Evolutionary conservation across 2,329 filamentous ascomycete genomes (phyloP), one percentile per base, ranked within the genome.

Genomic region (Pseudogymnoascus sp.): DNA sequence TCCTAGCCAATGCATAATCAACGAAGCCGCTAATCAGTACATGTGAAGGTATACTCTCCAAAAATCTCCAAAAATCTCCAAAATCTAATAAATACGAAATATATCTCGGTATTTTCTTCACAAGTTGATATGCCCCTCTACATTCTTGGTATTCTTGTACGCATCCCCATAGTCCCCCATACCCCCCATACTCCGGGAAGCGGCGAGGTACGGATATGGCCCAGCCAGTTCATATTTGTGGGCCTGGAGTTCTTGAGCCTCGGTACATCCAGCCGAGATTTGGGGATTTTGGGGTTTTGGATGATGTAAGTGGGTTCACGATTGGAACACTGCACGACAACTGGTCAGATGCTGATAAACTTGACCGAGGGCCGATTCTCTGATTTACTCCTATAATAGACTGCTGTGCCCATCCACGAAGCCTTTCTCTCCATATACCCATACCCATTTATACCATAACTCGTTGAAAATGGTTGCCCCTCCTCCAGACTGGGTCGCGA

Each of bases 401-500:
- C 47, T 33, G 8, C 29, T 33, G 47, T 33, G 47, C 47, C 47
- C 47, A 54, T 54, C 47, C 47, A 54, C 3, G 29, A 54, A 17
- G 15, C 29, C 29, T 33, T 33, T 54, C 47, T 54, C 29, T 7
- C 15, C 47, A 54, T 54, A 54, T 54, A 54, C 47, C 47, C 47
- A 54, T 54, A n/a, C 17, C 29, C 47, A 54, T 54, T 54, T 54
- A n/a, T 54, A 54, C 4, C 13, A 54, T 10, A 4, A 17, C 47
- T 33, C 29, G 4, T 33, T 33, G n/a, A 54, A 54, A 54, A 54
- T 54, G 47, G 47, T 54, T 54, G 47, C 47, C 15, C 47, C 47
- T 54, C 47, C 47, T 54, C 57, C 83, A 39, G 77, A 81, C 73
- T 89, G 86, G 86, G 86, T 89, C 68, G 84, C 85, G 73, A 79